Base-by-base conservation (phyloP, 352 stramenopile species). In the Globisporangium orthogonon region DNA sequence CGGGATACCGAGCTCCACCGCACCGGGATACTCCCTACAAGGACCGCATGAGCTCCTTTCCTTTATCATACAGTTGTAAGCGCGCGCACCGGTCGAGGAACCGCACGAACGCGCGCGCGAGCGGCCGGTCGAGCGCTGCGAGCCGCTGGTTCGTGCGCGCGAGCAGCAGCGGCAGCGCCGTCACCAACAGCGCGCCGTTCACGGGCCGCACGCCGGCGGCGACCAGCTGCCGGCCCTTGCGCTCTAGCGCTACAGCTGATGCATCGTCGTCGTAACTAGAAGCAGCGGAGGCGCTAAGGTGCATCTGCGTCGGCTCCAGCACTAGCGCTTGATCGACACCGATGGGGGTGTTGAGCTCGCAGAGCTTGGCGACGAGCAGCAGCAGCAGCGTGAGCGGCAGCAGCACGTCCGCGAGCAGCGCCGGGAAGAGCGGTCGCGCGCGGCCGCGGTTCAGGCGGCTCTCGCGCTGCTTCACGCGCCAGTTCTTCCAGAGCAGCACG, bases 401-500 rank as follows among this genome's bases (percentile, higher is more conserved):
- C 0, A 92, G 29, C n/a, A 92, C 74, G 68, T 90, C 80, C 7
- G 70, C 80, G 51, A 89, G 23, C 44, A 92, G 66, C 48, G 79
- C 78, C 2, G 83, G 83, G 58, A 83, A 86, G 31, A 90, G 71
- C 74, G 78, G 87, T 23, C 69, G 65, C 30, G 60, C 48, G 41
- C 77, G 72, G 0, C 50, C 33, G 56, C 70, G 62, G 55, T 90
- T 89, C n/a, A 90, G 67, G 14, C 73, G 58, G 54, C 78, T 88
- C 62, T 89, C 76, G 62, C 80, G 83, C 74, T 90, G 83, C 69
- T 91, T 91, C 15, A 83, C 56, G 67, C 80, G 80, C 81, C 81
- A 93, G 63, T 89, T 87, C 67, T 91, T 93, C 77, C 78, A 87
- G 46, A 91, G 76, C 60, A 93, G 62, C 55, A 88, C 75, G 62